Evolutionary conservation across 2,329 filamentous ascomycete genomes (phyloP), one percentile per base, ranked within the genome.

Genomic region (Penicillium carneum): DNA sequence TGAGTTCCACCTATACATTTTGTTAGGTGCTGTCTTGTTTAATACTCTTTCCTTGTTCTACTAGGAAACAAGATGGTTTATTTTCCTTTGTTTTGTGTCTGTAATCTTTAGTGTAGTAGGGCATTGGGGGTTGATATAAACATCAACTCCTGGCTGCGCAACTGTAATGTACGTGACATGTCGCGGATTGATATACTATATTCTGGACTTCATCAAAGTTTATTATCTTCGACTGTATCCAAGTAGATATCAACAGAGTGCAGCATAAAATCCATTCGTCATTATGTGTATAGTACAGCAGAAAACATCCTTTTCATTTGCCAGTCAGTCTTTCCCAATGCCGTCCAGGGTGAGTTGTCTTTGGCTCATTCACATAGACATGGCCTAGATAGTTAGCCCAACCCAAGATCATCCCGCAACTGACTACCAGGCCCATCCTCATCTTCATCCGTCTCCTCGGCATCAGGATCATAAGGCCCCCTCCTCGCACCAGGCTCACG

Each of bases 371-470:
- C 11, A 18, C 18, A 18, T 39, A 53, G 41, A 63, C 43, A 57
- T 31, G 8, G 6, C 41, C 16, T 34, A 39, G 18, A 50, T 43
- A 55, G 12, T 63, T 61, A 72, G 23, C 72, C 72, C 64, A 75
- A 51, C 7, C 72, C 72, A 63, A 76, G 31, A 61, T 72, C 64
- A 63, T 74, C 71, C 34, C 69, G 67, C 63, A 76, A 57, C 64
- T 76, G 74, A 65, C 68, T 69, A 49, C 63, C 71, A 8, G 72
- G 72, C 31, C 70, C 69, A 58, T 74, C 71, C 43, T 74, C 68
- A 34, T 75, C 70, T 59, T 74, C 73, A 38, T 74, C 74, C 12
- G 71, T 74, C 38, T 77, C 72, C 59, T 73, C 72, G 20, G 71
- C 73, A 67, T 76, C 73, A 29, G 74, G 74, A 61, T 76, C 73